Base-by-base conservation (phyloP, 208 protist species). In the Spongospora subterranea region DNA sequence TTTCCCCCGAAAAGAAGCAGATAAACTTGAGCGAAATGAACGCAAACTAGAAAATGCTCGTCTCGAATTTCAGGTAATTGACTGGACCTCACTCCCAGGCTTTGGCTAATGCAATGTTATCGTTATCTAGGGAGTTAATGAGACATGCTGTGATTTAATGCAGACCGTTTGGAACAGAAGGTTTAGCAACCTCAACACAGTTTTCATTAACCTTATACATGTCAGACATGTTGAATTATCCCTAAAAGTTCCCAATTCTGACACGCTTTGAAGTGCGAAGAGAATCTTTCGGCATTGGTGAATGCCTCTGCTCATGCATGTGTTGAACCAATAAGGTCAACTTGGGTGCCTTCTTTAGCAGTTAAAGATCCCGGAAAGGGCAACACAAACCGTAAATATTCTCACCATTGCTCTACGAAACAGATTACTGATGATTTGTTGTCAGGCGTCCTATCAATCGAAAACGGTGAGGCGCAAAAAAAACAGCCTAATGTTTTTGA, bases 121-220 rank as follows among this genome's bases (percentile, higher is more conserved):
- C 6, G 6, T 35, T 82, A 35, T 43, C 6, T n/a, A 82, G 71
- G 11, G 13, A 43, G 40, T 43, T 20, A 82, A 82, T n/a, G 71
- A 82, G 35, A 20, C 17, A 43, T 82, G 71, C 71, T 82, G 71
- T 43, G 35, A 82, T 6, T n/a, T 39, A 35, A 82, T 82, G 71
- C 71, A 82, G n/a, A n/a, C 71, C 6, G 71, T n/a, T 43, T 82
- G 71, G 71, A 82, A 82, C n/a, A 82, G 35, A n/a, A 6, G 71
- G 13, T 82, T 82, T n/a, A 82, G 6, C 35, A 6, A 82, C 35
- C n/a, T 82, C 71, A 82, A 35, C 71, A 20, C n/a, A 20, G 71
- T 82, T 43, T 82, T 82, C 71, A n/a, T 35, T 35, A 82, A 82
- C n/a, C 71, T 82, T 43, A 43, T 82, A 39, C 71, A 82, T 6